phyloP scores from a whole-genome alignment of 768 basidiomycete species.

The Amanita phalloides region DNA sequence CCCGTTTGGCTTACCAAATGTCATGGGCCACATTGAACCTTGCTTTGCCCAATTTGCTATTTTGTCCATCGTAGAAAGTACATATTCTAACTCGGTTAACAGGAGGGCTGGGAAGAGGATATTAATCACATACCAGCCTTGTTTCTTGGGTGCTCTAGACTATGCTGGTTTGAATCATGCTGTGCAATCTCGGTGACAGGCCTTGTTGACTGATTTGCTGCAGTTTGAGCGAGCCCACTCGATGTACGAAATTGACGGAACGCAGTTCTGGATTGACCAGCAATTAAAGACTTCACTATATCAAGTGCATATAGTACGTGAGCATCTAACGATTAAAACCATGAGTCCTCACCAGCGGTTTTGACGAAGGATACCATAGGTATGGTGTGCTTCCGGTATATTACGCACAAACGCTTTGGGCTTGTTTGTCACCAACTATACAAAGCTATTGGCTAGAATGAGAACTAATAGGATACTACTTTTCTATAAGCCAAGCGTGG shows the following conservation, averaged over 20 bases:
- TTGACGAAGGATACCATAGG: neutral
- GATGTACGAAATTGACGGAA: neutral
- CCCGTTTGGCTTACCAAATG: conserved; percentile 48
- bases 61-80: conserved; percentile 92
- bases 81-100: conserved; percentile 63
- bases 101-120: neutral
- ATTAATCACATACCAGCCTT: conserved; percentile 55
- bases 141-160: conserved; percentile 83
- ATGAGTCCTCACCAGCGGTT: neutral
- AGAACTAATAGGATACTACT: neutral
- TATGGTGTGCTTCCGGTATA: neutral
- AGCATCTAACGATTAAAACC: neutral
- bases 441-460: neutral
- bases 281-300: neutral
- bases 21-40: conserved; percentile 99
- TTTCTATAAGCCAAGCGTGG: conserved; percentile 66
- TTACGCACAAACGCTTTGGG: neutral
- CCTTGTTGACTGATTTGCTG: conserved; percentile 12
- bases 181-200: conserved; percentile 68
- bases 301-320: neutral
- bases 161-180: conserved; percentile 72
- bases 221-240: neutral
- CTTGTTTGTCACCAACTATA: neutral
- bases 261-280: neutral
- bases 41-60: conserved; percentile 96